Evolutionary conservation across 441 rosid genomes (phyloP).

Genomic region (Mallotus japonicus): DNA sequence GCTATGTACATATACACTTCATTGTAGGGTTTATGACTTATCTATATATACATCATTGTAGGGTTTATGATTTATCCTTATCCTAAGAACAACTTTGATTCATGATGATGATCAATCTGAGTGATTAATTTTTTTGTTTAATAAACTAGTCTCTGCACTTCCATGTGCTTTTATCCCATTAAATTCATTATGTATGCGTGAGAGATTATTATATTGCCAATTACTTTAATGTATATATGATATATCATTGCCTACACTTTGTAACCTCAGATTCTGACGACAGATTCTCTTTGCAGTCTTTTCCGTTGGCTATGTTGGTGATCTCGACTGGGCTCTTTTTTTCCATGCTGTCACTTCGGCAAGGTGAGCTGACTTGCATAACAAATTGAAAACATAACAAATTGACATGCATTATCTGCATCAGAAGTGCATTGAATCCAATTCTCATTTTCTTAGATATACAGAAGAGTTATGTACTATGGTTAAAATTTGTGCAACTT

Average conservation of each 20-base stretch:
- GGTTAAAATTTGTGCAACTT: too few relatives aligned
- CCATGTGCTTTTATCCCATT: not conserved
- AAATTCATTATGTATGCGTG: not conserved
- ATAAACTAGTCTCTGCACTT: not conserved
- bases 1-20: too few relatives aligned
- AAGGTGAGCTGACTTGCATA: constrained; percentile 46
- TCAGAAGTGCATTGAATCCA: too few relatives aligned
- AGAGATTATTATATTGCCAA: not conserved
- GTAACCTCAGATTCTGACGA: constrained; percentile 9
- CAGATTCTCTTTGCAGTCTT: constrained; percentile 50
- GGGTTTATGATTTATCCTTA: not conserved
- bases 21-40: too few relatives aligned
- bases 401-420: too few relatives aligned
- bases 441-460: too few relatives aligned
- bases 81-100: not conserved
- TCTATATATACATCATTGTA: too few relatives aligned
- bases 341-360: constrained; percentile 62
- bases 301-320: constrained; percentile 70
- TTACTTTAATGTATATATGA: not conserved
- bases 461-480: too few relatives aligned
- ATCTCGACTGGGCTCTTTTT: constrained; percentile 65
- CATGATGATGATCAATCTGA: not conserved
- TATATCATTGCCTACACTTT: not conserved
- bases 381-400: too few relatives aligned
- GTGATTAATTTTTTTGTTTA: not conserved